Base-by-base conservation (phyloP, 1,139 yeast genomes). In the Magnusiomyces sp. region DNA sequence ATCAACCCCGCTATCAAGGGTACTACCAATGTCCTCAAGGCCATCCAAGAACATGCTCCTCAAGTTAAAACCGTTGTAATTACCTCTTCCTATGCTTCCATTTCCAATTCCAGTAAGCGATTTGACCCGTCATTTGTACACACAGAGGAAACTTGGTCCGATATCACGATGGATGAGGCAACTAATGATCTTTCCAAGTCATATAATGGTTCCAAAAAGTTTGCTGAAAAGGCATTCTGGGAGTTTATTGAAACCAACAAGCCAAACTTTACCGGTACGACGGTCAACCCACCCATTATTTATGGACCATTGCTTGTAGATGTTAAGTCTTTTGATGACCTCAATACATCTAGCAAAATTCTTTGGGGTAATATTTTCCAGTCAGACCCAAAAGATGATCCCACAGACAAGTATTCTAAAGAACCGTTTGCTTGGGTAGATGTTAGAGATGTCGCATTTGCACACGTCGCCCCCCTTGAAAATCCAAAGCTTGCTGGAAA, bases 21-120 rank as follows among this genome's bases (percentile, higher is more conserved):
- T 32, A 76, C 82, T 5, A 60, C 61, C 42, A 69, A 69, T 53
- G 65, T 75, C 32, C 63, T 77, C 45, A 60, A 62, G 14, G 71
- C 79, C 1, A 69, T 74, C 43, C 63, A 68, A 55, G 59, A 66
- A 29, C 61, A 64, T 55, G 81, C 75, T 4, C 74, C 76, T 14
- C 72, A 73, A 43, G 75, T 79, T 43, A 72, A 69, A 48, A 68
- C 71, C 19, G 74, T 79, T 38, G 80, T 79, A 32, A 64, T 77
- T 31, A 80, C 84, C 1, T 77, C 83, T 0, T 76, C 83, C 0
- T 73, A 67, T 58, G 81, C 80, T 10, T 72, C 83, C 0, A 70
- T 71, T 56, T 59, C 53, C 47, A 57, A 58, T 41, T 40, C 43
- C 40, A 33, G 42, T 29, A 53, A 50, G 34, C 55, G 58, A 1